These are phyloP conservation scores for Platanthera guangdongensis DNA, from an alignment of 106 monocot species.

Conservation along the genomic window DNA sequence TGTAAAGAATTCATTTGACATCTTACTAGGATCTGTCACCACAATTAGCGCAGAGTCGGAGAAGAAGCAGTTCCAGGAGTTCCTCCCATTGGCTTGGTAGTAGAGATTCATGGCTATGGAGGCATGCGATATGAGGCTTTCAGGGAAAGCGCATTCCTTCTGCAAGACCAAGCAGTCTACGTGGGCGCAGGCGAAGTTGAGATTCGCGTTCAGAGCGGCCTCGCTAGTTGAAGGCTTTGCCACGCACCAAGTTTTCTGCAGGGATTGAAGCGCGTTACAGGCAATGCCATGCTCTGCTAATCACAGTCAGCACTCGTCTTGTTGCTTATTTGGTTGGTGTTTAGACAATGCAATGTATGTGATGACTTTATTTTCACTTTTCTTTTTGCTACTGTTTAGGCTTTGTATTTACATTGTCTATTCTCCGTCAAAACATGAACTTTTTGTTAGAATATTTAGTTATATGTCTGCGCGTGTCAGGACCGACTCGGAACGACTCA, in stretches of 20 bases:
- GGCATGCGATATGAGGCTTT: conserved; percentile 22
- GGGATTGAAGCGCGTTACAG: neutral
- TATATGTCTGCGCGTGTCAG: too few relatives aligned
- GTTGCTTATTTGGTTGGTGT: too few relatives aligned
- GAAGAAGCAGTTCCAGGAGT: conserved; percentile 21
- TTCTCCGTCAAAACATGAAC: too few relatives aligned
- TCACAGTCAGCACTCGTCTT: too few relatives aligned
- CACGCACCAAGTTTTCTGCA: conserved; percentile 25
- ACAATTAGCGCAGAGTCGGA: conserved; percentile 6
- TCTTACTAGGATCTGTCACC: conserved; percentile 17
- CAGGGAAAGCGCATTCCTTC: neutral
- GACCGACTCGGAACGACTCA: too few relatives aligned
- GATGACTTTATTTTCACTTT: too few relatives aligned
- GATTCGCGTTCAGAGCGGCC: conserved; percentile 8
- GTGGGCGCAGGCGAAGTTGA: conserved; percentile 12
- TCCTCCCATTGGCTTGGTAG: conserved; percentile 16
- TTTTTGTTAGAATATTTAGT: too few relatives aligned
- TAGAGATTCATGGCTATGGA: conserved; percentile 26
- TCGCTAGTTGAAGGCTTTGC: conserved; percentile 12
- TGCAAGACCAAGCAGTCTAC: conserved; percentile 14
- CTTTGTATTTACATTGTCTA: too few relatives aligned
- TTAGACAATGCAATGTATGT: too few relatives aligned
- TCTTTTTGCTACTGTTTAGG: too few relatives aligned
- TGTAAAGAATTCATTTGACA: neutral
- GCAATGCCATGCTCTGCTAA: too few relatives aligned